These are phyloP conservation scores for Zygosaccharomyces rouxii DNA, from an alignment of 805 yeast species.

Conservation along the genomic window DNA sequence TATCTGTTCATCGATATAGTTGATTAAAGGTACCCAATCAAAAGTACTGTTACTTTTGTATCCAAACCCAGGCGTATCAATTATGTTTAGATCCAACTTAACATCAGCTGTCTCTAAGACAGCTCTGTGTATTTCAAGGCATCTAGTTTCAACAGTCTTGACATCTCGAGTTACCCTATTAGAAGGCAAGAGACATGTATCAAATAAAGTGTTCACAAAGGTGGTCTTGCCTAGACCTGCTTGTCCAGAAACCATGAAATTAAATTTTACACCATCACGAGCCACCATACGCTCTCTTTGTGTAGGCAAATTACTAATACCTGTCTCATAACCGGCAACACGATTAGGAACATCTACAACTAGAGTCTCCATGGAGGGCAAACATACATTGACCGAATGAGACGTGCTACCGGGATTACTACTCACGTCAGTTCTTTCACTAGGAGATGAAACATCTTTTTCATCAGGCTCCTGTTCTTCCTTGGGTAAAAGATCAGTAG, in stretches of 20 bases:
- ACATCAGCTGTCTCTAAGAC: conserved; percentile 58
- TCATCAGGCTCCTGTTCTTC: neutral
- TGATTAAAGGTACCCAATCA: conserved; percentile 64
- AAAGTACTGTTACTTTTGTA: conserved; percentile 59
- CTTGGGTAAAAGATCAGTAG: neutral
- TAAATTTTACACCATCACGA: conserved; percentile 66
- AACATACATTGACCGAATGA: neutral
- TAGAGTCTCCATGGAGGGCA: conserved; percentile 3
- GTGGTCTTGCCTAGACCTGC: conserved; percentile 81
- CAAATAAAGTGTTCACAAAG: conserved; percentile 75
- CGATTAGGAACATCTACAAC: conserved; percentile 2
- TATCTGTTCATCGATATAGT: conserved; percentile 78
- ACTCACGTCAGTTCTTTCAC: conserved; percentile 3
- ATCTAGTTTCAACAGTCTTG: conserved; percentile 27
- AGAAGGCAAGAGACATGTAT: conserved; percentile 41
- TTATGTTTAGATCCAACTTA: conserved; percentile 53
- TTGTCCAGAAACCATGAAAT: conserved; percentile 82
- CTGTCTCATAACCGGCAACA: conserved; percentile 16
- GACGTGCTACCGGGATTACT: neutral
- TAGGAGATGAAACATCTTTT: neutral
- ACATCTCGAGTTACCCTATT: conserved; percentile 40
- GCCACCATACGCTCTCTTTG: conserved; percentile 34
- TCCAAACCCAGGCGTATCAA: conserved; percentile 80
- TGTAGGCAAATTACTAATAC: conserved; percentile 27
- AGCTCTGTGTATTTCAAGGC: conserved; percentile 38